Evolutionary conservation across 208 protist genomes (phyloP), one percentile per base, ranked within the genome.

Genomic region (Trypanosomatidae sp.): DNA sequence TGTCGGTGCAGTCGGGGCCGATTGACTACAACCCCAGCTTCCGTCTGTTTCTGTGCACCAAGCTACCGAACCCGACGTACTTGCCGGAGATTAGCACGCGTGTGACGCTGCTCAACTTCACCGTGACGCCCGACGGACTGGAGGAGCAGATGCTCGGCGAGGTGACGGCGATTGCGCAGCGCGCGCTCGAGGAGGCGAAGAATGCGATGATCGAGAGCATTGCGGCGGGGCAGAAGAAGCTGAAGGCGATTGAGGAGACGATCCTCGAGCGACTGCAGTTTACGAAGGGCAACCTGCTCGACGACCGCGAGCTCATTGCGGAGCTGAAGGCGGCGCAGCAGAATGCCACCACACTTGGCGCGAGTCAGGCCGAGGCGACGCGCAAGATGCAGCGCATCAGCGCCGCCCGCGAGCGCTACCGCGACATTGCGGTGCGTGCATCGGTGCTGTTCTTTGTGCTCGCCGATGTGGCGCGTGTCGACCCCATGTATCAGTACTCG

Each of bases 401-500:
- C 15, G 59, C 60, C 33, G 63, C 85, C 10, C 84, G 92, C 49
- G 77, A 92, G 43, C 52, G 66, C 35, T 98, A 97, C 61, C 65
- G 75, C 41, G 62, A 63, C 32, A 83, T 97, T 25, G 96, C 96
- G 5, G 49, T 71, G 33, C 83, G 90, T n/a, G 83, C 84, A 0
- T 65, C 92, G 2, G 73, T 95, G 46, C 69, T 98, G n/a, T 98
- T 95, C 70, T 98, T 97, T 62, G 80, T 89, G 32, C 66, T 97
- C 2, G 77, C 94, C 3, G 85, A 96, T 51, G 70, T 98, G 32
- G 63, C 79, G 15, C 67, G 80, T 18, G 92, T 98, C 47, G 96
- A 98, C 65, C 95, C 95, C 19, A 98, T 99, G 95, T 99, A 99
- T 63, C 93, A 98, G 76, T 99, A 97, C 71, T 98, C 95, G 18